These are phyloP conservation scores for Akebia trifoliata DNA, from an alignment of 164 flowering plant species.

Conservation along the genomic window DNA sequence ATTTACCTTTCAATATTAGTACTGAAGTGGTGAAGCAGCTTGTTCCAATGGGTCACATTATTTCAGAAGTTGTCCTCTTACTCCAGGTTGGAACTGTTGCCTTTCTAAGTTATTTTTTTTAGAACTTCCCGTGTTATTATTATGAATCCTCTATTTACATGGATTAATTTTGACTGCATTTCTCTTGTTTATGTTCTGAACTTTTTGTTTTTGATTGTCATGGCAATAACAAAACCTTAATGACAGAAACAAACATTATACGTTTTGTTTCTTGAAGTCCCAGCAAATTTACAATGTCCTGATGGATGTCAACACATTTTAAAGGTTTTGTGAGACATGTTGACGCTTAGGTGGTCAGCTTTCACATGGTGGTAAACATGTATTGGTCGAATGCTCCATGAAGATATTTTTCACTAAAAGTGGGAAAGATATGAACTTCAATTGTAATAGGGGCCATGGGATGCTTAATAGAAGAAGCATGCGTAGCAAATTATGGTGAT, in stretches of 20 bases:
- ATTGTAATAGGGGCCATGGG: too few relatives aligned
- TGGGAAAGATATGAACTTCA: too few relatives aligned
- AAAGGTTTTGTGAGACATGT: too few relatives aligned
- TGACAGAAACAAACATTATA: neutral
- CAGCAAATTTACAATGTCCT: too few relatives aligned
- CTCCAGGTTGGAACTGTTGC: conserved; percentile 62
- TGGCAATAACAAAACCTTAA: neutral
- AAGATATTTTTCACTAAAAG: too few relatives aligned
- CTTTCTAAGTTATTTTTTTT: neutral
- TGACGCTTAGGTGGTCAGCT: too few relatives aligned
- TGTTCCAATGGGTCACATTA: conserved; percentile 95
- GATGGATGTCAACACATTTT: too few relatives aligned
- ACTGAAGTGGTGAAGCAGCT: conserved; percentile 83
- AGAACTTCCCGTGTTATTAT: neutral
- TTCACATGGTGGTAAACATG: too few relatives aligned
- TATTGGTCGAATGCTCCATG: too few relatives aligned
- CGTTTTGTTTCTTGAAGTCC: too few relatives aligned
- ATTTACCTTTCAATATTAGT: conserved; percentile 91
- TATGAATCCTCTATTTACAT: neutral
- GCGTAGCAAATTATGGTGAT: too few relatives aligned
- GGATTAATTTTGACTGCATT: neutral
- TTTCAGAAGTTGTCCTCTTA: conserved; percentile 86
- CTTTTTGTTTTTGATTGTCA: neutral
- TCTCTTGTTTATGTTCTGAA: neutral
- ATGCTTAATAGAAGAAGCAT: too few relatives aligned